Evolutionary conservation across 306 rosid genomes (phyloP).

Genomic region (Herpetospermum pedunculosum): DNA sequence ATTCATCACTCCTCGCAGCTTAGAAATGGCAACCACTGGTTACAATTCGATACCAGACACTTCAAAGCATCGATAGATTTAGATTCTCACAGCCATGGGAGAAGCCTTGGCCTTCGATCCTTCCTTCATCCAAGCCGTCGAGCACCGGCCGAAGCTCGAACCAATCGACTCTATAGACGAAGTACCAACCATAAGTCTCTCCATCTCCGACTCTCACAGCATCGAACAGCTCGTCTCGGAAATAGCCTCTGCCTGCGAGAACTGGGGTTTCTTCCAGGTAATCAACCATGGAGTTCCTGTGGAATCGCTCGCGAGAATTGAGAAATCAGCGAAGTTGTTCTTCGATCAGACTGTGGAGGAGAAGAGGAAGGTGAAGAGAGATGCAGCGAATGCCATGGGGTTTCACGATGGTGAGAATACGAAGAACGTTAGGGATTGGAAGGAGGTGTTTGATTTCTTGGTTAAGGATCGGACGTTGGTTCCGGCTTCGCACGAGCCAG

Average conservation of each 20-base stretch:
- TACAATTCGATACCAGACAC: not conserved
- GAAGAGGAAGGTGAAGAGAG: slow-evolving; percentile 54
- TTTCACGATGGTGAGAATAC: slow-evolving; percentile 66
- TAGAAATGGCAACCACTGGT: not conserved
- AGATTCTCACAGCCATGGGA: not conserved
- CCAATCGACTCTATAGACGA: slow-evolving; percentile 17
- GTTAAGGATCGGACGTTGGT: slow-evolving; percentile 37
- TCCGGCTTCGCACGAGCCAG: slow-evolving; percentile 34
- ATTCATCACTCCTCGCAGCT: not conserved
- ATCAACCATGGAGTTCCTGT: slow-evolving; percentile 55
- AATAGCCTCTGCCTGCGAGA: slow-evolving; percentile 52
- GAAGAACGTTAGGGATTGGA: slow-evolving; percentile 81
- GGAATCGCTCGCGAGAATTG: slow-evolving; percentile 22
- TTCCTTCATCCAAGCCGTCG: not conserved
- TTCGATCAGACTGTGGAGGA: slow-evolving; percentile 26
- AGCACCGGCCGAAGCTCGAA: not conserved
- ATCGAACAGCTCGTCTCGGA: slow-evolving; percentile 16
- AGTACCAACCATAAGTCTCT: slow-evolving; percentile 51
- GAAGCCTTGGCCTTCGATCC: not conserved
- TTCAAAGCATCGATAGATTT: not conserved
- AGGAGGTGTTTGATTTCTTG: slow-evolving; percentile 71
- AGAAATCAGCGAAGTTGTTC: slow-evolving; percentile 31
- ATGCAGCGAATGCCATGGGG: slow-evolving; percentile 40
- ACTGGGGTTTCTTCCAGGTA: slow-evolving; percentile 84
- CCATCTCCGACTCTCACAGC: slow-evolving; percentile 8